Evolutionary conservation across 129 eudicot genomes (phyloP), one percentile per base, ranked within the genome.

Genomic region (Apium graveolens): DNA sequence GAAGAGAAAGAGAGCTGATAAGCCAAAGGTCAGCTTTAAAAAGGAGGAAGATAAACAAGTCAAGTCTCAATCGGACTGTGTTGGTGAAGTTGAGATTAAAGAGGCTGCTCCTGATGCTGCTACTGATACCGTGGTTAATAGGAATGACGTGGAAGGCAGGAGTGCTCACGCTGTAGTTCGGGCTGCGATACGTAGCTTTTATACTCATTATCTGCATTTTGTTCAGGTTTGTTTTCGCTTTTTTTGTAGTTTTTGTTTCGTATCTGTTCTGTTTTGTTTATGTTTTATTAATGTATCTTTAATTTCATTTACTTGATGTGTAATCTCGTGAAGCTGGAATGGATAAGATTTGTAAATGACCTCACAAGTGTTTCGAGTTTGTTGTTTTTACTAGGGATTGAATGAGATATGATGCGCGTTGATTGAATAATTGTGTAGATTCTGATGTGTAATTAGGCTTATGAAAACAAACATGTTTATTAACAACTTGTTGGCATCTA

Each of bases 221-320:
- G 90, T 95, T 78, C 98, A 95, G 94, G 98, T 88, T 70, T n/a
- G 13, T 46, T n/a, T 11, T 21, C 38, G n/a, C 32, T 1, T 39
- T n/a, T n/a, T n/a, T 0, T n/a, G 14, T n/a, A 2, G 65, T n/a
- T n/a, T n/a, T 0, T 10, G 12, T 11, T 60, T 24, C 7, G 1
- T 26, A 14, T 60, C 26, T 8, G 65, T 55, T 55, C 1, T 24
- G 65, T 55, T 55, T 7, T 1, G 4, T 11, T 3, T 44, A 1
- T 41, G 11, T 44, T 2, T 11, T 44, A 11, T 44, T 5, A 38
- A 38, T 38, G 41, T 38, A 38, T 38, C n/a, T 38, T 38, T 2
- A 38, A 38, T 38, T 38, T 38, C 5, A 4, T 38, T 38, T 38
- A 38, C 5, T 11, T 42, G 3, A n/a, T n/a, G n/a, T n/a, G n/a